Evolutionary conservation across 257 asterid species (phyloP), one percentile per base, ranked within the genome.

Genomic region (Nicotiana otophora): DNA sequence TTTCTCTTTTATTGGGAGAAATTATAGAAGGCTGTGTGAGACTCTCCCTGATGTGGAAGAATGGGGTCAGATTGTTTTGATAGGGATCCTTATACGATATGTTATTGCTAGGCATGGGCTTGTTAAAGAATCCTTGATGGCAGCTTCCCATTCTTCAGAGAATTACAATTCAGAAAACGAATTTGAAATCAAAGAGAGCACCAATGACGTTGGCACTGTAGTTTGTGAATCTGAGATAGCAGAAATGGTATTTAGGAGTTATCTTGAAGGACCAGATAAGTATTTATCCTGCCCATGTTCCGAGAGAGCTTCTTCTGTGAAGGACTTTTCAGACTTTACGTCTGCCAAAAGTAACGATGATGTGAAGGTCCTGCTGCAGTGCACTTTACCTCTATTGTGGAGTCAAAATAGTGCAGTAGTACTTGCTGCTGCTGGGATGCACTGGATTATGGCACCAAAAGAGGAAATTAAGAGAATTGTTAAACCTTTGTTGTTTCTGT

Each of bases 371-470:
- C 90, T 94, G 85, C 86, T 96, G 87, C 95, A 86, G 88, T 96
- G 98, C 84, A 94, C 99, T 77, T 93, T 89, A 55, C 98, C 98
- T 53, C 88, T 96, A 84, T 81, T 96, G 78, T 92, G 93, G 97
- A 96, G 97, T 86, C 91, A 88, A 84, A 96, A 96, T 83, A 93
- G 99, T 86, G 98, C 97, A 78, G 99, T 94, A 9, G 99, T 93
- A 87, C 94, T 96, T 87, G 98, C 98, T 79, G 98, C 98, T 88
- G 93, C 99, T 84, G 98, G 98, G 82, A 94, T 96, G 84, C 97
- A 94, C 89, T 96, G 99, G 99, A 93, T 96, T 88, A 93, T 96
- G 98, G 95, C 96, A 65, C 97, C 98, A 61, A 90, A 84, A 88
- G 95, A 90, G 80, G 97, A 94, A 61, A 57, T 94, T 84, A 81